Evolutionary conservation across 2,329 filamentous ascomycete species (phyloP).

Genomic region (Claviceps monticola): DNA sequence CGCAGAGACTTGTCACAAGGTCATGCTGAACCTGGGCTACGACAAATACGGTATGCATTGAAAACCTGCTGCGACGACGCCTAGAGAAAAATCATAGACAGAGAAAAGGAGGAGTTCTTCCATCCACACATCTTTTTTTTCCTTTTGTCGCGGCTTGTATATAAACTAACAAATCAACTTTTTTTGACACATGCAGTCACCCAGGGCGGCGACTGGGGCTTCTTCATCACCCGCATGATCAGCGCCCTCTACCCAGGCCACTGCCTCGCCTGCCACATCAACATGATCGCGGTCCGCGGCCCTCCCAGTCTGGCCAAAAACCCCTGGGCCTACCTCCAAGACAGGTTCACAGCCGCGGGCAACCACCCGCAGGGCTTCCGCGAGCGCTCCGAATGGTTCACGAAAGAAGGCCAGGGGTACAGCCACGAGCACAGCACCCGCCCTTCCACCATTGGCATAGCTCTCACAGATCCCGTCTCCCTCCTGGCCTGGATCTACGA

Average conservation of each 20-base stretch:
- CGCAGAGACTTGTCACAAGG: slow-evolving; percentile 45
- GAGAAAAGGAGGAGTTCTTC: no score
- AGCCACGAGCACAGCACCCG: slow-evolving; percentile 38
- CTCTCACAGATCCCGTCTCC: slow-evolving; percentile 54
- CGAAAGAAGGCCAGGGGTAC: slow-evolving; percentile 30
- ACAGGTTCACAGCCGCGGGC: slow-evolving; percentile 37
- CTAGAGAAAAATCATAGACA: no score
- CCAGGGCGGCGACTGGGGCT: slow-evolving; percentile 62
- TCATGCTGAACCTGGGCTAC: slow-evolving; percentile 56
- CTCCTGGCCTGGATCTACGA: slow-evolving; percentile 70
- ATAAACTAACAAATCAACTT: slow-evolving; percentile 24
- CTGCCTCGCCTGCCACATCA: slow-evolving; percentile 42
- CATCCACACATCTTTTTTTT: no score
- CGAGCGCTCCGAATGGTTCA: slow-evolving; percentile 43
- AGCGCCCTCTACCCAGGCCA: slow-evolving; percentile 40
- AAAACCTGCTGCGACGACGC: no score
- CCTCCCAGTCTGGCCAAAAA: slow-evolving; percentile 35
- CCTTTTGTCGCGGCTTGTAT: no score
- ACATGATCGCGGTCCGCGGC: slow-evolving; percentile 33
- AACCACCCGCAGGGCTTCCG: slow-evolving; percentile 24
- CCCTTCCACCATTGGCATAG: slow-evolving; percentile 60
- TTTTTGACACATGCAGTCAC: slow-evolving; percentile 28
- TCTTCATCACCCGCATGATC: slow-evolving; percentile 48
- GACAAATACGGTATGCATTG: slow-evolving; percentile 16
- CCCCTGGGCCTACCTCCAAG: slow-evolving; percentile 42